Evolutionary conservation across 78 protist genomes (phyloP), one percentile per base, ranked within the genome.

Genomic region (Dictyostelium intermedium): DNA sequence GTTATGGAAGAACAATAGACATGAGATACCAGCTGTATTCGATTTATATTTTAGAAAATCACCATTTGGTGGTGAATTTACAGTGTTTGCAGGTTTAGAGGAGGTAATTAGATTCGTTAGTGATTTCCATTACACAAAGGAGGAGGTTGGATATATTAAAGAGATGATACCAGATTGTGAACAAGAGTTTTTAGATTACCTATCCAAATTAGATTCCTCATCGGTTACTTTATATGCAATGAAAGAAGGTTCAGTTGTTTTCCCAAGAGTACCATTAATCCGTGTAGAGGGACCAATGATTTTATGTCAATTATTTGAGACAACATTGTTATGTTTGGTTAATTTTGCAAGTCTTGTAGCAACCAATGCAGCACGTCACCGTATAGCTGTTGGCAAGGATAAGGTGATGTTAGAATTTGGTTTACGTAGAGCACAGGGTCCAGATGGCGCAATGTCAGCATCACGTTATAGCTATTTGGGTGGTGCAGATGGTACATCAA

Each of bases 201-300:
- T 96, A 25, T 47, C 13, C 8, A 30, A 47, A 23, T 50, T 91
- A 16, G 73, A 47, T 53, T 60, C 82, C 2, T 45, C 50, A 35
- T 35, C 91, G 0, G 95, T 96, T 6, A 60, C 84, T 41, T 23
- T 98, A 32, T 84, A 95, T 23, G 95, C 99, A 20, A 20, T 97
- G 9, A 45, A 70, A 41, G 97, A 97, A 32, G 99, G 99, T 13
- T 91, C 97, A 4, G 87, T 97, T 53, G 91, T 79, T 18, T 98
- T 97, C 37, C 99, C 99, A 13, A 25, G 95, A 13, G 74, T 83
- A 5, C 99, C 99, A 11, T 89, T 98, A 25, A 13, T 98, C 60
- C 95, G 98, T 7, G 94, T 98, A 6, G 97, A 95, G 39, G 99
- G 99, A 1, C 99, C 99, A 34, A 84, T 98, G 37, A 98, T 95